These are phyloP conservation scores for Blastobotrys apis DNA, from an alignment of 1,139 yeast species.

Conservation along the genomic window DNA sequence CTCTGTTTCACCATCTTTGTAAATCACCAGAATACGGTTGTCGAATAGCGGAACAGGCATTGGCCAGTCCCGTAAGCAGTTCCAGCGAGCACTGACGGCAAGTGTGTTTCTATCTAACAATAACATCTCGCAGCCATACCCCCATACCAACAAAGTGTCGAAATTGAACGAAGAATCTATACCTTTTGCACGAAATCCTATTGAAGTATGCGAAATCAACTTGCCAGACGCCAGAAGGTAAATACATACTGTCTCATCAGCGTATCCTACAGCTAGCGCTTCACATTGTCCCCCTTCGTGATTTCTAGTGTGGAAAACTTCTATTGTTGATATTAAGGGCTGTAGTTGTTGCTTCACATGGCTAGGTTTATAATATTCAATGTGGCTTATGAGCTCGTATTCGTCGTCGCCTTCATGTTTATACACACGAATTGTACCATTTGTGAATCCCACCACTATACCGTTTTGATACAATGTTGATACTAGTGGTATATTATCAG, in stretches of 20 bases:
- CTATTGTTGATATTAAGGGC: conserved; percentile 9
- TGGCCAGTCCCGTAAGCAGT: conserved; percentile 24
- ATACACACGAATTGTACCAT: conserved; percentile 16
- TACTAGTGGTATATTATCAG: conserved; percentile 9
- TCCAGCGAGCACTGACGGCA: conserved; percentile 17
- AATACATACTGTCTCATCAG: conserved; percentile 14
- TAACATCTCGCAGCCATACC: conserved; percentile 22
- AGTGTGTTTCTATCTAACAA: conserved; percentile 19
- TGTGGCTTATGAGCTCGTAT: neutral
- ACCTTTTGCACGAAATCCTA: conserved; percentile 21
- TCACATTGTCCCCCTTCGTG: conserved; percentile 3
- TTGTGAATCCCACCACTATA: conserved; percentile 14
- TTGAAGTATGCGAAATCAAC: conserved; percentile 12
- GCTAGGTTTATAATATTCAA: conserved; percentile 11
- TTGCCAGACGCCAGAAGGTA: conserved; percentile 20
- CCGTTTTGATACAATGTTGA: conserved; percentile 10
- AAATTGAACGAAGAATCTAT: conserved; percentile 16
- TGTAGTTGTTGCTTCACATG: conserved; percentile 8
- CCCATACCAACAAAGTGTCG: conserved; percentile 22
- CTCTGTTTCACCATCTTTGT: conserved; percentile 19
- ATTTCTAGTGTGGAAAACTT: neutral
- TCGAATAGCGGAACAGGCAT: conserved; percentile 23
- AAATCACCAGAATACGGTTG: conserved; percentile 20
- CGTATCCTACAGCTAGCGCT: conserved; percentile 16
- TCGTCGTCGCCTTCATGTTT: neutral